A percentile compares a stretch with the other conserved stretches of the same genome.
Evolutionary conservation across 495 filamentous ascomycete species (phyloP).

Genomic region (Aspergillus asperescens): DNA sequence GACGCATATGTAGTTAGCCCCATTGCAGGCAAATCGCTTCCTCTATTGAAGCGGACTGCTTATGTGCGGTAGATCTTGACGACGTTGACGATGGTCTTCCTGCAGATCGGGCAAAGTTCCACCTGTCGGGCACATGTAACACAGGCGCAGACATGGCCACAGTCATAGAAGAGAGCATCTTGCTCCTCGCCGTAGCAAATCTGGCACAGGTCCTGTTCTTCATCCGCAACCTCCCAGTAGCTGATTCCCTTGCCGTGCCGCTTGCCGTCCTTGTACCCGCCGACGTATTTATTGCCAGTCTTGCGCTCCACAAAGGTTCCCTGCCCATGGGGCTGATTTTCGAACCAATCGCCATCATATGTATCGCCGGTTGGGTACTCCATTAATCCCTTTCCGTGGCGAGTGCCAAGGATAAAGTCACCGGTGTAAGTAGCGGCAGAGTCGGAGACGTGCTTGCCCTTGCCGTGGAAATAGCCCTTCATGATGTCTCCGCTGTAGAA

Average conservation of each 20-base stretch:
- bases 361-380: slow-evolving; percentile 58
- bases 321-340: slow-evolving; percentile 53
- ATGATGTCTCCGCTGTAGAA: slow-evolving; percentile 46
- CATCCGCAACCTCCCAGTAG: slow-evolving; percentile 58
- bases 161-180: slow-evolving; percentile 59
- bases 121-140: slow-evolving; percentile 57
- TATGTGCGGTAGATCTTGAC: slow-evolving; percentile 54
- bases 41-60: background rate
- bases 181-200: slow-evolving; percentile 62
- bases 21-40: background rate
- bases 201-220: slow-evolving; percentile 56
- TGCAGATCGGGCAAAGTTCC: slow-evolving; percentile 61
- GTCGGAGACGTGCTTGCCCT: slow-evolving; percentile 49
- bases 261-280: slow-evolving; percentile 59
- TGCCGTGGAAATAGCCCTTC: slow-evolving; percentile 49
- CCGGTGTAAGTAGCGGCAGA: slow-evolving; percentile 54
- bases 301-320: slow-evolving; percentile 54
- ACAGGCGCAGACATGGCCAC: slow-evolving; percentile 62
- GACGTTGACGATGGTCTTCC: slow-evolving; percentile 52
- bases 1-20: too few species aligned
- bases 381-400: slow-evolving; percentile 53
- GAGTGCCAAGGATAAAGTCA: slow-evolving; percentile 46
- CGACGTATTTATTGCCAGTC: slow-evolving; percentile 60
- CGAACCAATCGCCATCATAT: slow-evolving; percentile 56
- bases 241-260: slow-evolving; percentile 59